Conservation (phyloP, 2,329 filamentous ascomycete species). For the Fusarium sp. region DNA sequence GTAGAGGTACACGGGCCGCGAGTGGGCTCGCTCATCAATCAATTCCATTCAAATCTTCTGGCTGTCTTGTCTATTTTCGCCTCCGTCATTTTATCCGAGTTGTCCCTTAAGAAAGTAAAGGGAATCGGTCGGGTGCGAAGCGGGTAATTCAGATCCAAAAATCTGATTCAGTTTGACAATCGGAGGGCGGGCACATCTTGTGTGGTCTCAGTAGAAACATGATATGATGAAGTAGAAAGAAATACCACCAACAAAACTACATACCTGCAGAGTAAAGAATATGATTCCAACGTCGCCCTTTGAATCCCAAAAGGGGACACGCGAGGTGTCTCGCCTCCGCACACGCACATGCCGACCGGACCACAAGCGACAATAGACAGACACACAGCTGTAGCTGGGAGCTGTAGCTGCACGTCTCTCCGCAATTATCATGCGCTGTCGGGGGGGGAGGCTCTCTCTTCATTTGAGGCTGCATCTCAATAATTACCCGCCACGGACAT, state of each 20-base stretch:
- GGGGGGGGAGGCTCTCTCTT: constrained; percentile 3
- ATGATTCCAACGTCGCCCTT: constrained; percentile 10
- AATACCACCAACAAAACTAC: not conserved
- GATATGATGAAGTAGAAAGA: not conserved
- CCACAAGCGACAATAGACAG: constrained; percentile 18
- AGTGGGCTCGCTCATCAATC: constrained; percentile 25
- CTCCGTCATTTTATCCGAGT: constrained; percentile 21
- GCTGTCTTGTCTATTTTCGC: constrained; percentile 16
- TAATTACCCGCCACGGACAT: constrained; percentile 33
- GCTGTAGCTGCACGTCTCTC: constrained; percentile 30
- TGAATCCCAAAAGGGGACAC: constrained; percentile 22
- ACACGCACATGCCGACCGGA: constrained; percentile 23
- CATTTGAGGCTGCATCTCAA: constrained; percentile 35
- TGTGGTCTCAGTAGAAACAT: not conserved
- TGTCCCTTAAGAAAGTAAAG: not conserved
- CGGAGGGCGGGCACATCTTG: not conserved
- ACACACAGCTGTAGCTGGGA: constrained; percentile 2
- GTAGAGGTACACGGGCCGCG: constrained; percentile 37
- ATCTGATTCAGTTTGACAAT: constrained; percentile 6
- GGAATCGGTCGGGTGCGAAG: not conserved
- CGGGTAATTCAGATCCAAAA: not conserved
- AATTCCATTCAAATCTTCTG: constrained; percentile 13
- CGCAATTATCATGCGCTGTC: constrained; percentile 20
- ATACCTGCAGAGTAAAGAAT: not conserved
- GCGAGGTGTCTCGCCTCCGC: constrained; percentile 21